These are phyloP conservation scores for Notholithocarpus densiflorus DNA, from an alignment of 306 rosid species.

Conservation along the genomic window DNA sequence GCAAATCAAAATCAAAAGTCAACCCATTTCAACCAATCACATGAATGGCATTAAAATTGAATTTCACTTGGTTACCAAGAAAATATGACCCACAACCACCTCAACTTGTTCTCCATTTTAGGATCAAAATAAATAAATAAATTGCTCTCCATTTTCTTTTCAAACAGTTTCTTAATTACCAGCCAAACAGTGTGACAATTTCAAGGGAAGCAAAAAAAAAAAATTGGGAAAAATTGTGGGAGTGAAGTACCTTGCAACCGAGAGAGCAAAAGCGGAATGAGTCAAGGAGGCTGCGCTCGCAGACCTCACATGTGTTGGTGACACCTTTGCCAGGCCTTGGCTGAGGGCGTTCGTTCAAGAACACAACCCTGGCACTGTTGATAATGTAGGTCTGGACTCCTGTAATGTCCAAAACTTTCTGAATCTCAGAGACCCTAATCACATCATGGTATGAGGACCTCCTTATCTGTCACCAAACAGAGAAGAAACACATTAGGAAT, in stretches of 20 bases:
- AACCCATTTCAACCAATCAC: slow-evolving; percentile 23
- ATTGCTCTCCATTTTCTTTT: neutral
- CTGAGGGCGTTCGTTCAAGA: slow-evolving; percentile 95
- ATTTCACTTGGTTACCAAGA: neutral
- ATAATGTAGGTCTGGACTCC: slow-evolving; percentile 97
- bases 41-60: neutral
- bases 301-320: slow-evolving; percentile 96
- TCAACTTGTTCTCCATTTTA: too few relatives aligned
- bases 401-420: slow-evolving; percentile 82
- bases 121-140: too few relatives aligned
- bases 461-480: slow-evolving; percentile 57
- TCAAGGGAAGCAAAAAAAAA: neutral
- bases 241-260: slow-evolving; percentile 81
- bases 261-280: slow-evolving; percentile 93
- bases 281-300: slow-evolving; percentile 96
- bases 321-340: slow-evolving; percentile 99
- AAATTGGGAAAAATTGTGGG: neutral
- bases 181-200: slow-evolving; percentile 2
- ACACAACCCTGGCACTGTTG: slow-evolving; percentile 95
- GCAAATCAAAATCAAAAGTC: slow-evolving; percentile 23
- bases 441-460: slow-evolving; percentile 98
- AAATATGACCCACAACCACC: too few relatives aligned
- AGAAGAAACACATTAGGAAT: slow-evolving; percentile 5
- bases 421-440: slow-evolving; percentile 88
- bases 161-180: neutral